Base-by-base conservation (phyloP, 176 grass and related monocot genomes). In the Triticum monococcum region DNA sequence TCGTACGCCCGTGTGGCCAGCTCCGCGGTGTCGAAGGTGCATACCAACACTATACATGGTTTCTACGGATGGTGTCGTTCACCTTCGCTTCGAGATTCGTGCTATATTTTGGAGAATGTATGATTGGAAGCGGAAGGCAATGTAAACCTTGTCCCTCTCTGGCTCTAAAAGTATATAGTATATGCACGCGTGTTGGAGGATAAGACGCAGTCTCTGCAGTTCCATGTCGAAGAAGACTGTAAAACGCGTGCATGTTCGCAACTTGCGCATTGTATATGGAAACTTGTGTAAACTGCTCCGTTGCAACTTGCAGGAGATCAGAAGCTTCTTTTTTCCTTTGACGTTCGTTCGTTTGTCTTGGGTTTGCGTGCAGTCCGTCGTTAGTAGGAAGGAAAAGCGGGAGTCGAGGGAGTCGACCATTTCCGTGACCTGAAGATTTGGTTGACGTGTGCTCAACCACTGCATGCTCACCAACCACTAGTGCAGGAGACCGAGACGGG, bases 361-460 rank as follows among this genome's bases (percentile, higher is more conserved):
- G 65, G n/a, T 22, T n/a, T 45, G 38, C 3, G 12, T 32, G 28
- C 8, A 20, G 25, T 22, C 26, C 16, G 56, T 70, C 4, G 64
- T 32, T 62, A 24, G 35, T 83, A 20, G 54, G 63, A 18, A 35
- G 38, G 48, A 4, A 20, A 68, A 35, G 11, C 5, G 14, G n/a
- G 11, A 36, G 32, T 35, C 5, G 37, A 78, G 10, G 2, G 66
- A 37, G 20, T 23, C 38, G 41, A 79, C 81, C 57, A 23, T 73
- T 64, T 84, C 77, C 64, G 9, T 1, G 9, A 17, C 16, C 57
- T 59, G 63, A 14, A 75, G 23, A 68, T 75, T 33, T 32, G 8
- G 78, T 20, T 86, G 83, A 70, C 78, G 83, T 70, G 62, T 63
- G 71, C 62, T 8, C 78, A 85, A 81, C 88, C 46, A 81, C 83